Percentiles rank a stretch among this genome's conserved stretches.
These are phyloP conservation scores for Colletotrichum shisoi DNA, from an alignment of 2,329 filamentous ascomycete species.

Conservation along the genomic window DNA sequence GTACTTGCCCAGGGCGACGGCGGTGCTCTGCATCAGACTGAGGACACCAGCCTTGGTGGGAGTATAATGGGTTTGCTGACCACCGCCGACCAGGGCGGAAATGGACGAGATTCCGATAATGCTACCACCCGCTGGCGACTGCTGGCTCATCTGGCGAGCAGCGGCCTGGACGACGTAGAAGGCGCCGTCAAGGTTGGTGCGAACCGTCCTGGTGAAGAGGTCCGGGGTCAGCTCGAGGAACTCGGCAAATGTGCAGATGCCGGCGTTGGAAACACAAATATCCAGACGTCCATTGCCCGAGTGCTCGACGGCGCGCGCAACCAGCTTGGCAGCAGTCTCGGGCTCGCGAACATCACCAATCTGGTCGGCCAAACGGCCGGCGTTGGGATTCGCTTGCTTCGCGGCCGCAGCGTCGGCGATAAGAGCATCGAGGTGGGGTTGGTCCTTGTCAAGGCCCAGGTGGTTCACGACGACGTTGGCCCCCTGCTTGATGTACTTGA, in stretches of 20 bases:
- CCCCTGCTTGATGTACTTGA: slow-evolving; percentile 80
- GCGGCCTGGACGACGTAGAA: slow-evolving; percentile 89
- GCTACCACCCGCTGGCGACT: slow-evolving; percentile 73
- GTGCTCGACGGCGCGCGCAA: slow-evolving; percentile 68
- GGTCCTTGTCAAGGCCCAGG: slow-evolving; percentile 66
- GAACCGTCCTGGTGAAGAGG: slow-evolving; percentile 75
- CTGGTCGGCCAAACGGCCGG: slow-evolving; percentile 70
- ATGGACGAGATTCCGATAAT: slow-evolving; percentile 82
- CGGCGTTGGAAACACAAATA: slow-evolving; percentile 87
- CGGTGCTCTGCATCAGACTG: slow-evolving; percentile 83
- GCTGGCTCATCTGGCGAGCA: slow-evolving; percentile 78
- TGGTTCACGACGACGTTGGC: slow-evolving; percentile 84
- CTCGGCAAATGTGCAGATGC: slow-evolving; percentile 86
- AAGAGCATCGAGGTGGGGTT: slow-evolving; percentile 61
- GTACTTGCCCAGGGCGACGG: slow-evolving; percentile 78
- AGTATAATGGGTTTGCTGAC: slow-evolving; percentile 83
- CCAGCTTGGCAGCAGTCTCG: slow-evolving; percentile 72
- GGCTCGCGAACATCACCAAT: slow-evolving; percentile 80
- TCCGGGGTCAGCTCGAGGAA: slow-evolving; percentile 77
- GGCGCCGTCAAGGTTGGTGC: slow-evolving; percentile 85
- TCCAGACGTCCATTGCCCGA: slow-evolving; percentile 68
- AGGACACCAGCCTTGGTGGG: slow-evolving; percentile 86
- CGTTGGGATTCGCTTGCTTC: slow-evolving; percentile 53
- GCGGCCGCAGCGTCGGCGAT: slow-evolving; percentile 61
- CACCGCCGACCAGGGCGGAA: slow-evolving; percentile 78